Percentiles rank a stretch among this genome's conserved stretches.
Evolutionary conservation across 2,329 filamentous ascomycete species (phyloP).

Genomic region (Epichloe amarillans): DNA sequence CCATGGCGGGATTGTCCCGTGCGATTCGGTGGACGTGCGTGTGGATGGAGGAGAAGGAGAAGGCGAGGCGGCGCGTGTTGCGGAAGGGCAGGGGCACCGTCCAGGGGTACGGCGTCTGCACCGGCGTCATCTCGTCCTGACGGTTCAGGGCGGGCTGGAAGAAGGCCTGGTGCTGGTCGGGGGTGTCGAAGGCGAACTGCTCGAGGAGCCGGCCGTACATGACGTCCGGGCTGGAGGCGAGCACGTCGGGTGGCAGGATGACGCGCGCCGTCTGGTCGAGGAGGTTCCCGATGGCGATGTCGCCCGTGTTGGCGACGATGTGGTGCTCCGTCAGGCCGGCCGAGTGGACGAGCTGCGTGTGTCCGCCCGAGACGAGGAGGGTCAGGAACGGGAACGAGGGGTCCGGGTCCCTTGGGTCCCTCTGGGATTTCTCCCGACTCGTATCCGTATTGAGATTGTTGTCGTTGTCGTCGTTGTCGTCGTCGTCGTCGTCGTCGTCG

Average conservation of each 20-base stretch:
- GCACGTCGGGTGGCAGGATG: constrained; percentile 50
- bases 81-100: constrained; percentile 53
- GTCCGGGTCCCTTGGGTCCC: constrained; percentile 3
- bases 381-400: constrained; percentile 75
- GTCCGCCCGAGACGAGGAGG: constrained; percentile 80
- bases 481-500: no score
- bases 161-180: constrained; percentile 17
- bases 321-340: constrained; percentile 52
- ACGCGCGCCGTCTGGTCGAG: constrained; percentile 76
- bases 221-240: constrained; percentile 44
- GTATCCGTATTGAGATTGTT: no score
- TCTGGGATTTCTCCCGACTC: no score
- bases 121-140: constrained; percentile 39
- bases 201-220: constrained; percentile 78
- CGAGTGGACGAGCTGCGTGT: constrained; percentile 76
- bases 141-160: constrained; percentile 48
- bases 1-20: constrained; percentile 27
- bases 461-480: no score
- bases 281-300: constrained; percentile 80
- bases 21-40: constrained; percentile 35
- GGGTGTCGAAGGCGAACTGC: constrained; percentile 54
- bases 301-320: constrained; percentile 59
- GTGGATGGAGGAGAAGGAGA: constrained; percentile 60
- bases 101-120: constrained; percentile 41
- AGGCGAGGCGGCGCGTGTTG: constrained; percentile 43